Evolutionary conservation across 305 asterid genomes (phyloP), one percentile per base, ranked within the genome.

Genomic region (Fraxinus baroniana): DNA sequence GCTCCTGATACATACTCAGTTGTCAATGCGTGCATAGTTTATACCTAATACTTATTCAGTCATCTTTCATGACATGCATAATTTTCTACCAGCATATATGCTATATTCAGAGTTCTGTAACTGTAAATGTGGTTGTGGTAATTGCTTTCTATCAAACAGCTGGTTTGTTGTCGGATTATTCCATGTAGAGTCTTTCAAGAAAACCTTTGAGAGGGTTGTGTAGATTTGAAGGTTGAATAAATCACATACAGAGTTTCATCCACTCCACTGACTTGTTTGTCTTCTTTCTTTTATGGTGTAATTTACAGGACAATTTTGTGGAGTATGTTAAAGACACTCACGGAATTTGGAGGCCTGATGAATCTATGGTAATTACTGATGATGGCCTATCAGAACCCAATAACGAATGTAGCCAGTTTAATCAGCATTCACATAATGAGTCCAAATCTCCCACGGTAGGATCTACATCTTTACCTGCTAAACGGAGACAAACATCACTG

Each of bases 381-480:
- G 83, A 72, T 26, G 73, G 68, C 82, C 82, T 62, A 55, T 49
- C 70, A 41, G 68, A 74, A 73, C 46, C 77, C 49, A 70, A 79
- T 84, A 57, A 76, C 81, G 75, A 77, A 81, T 82, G 79, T 71
- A 84, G 84, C 80, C 71, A 32, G 72, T 81, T 37, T 73, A 80
- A 79, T 75, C 85, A 82, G 80, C 28, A 66, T 78, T 78, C 83
- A 28, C 93, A 87, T 87, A 76, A 72, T 82, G 90, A 76, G 79
- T 57, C 82, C 81, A 88, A 86, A 81, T 78, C 89, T 74, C 88
- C 90, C 35, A 70, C 83, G 83, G 83, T 55, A 81, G 88, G 79
- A 84, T 76, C 88, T 80, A 79, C 72, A 83, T 90, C 91, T 83
- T 88, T 92, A 82, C 88, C 89, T 84, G 88, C 75, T 84, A 90